phyloP scores from a whole-genome alignment of 2,329 filamentous ascomycete genomes.

The Drechslerella coelobrocha region DNA sequence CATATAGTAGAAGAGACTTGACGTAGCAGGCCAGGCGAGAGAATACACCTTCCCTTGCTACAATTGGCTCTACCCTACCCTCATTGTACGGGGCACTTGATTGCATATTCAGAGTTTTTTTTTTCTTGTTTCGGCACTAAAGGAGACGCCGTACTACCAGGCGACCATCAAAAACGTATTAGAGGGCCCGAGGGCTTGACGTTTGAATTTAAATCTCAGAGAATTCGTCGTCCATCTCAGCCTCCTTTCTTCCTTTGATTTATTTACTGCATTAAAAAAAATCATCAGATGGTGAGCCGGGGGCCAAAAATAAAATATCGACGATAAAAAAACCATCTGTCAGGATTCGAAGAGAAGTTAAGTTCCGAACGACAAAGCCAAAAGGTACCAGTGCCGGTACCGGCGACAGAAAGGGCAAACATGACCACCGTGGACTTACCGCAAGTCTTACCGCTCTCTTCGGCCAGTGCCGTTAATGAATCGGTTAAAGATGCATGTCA shows the following conservation, averaged over 20 bases:
- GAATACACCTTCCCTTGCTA: conserved; percentile 13
- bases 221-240: conserved; percentile 46
- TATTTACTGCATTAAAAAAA: conserved; percentile 41
- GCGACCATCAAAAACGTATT: conserved; percentile 11
- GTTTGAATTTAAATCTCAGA: conserved; percentile 42
- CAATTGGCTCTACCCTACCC: conserved; percentile 25
- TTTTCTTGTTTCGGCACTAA: conserved; percentile 50
- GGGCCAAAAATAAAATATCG: conserved; percentile 34
- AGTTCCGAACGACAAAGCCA: conserved; percentile 33
- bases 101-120: conserved; percentile 38
- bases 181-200: conserved; percentile 17
- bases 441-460: conserved; percentile 26
- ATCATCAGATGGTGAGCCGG: conserved; percentile 33
- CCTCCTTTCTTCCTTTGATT: conserved; percentile 44
- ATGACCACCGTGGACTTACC: conserved; percentile 32
- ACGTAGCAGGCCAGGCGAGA: conserved; percentile 36
- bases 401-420: conserved; percentile 40
- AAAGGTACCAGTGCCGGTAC: conserved; percentile 19
- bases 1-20: conserved; percentile 24
- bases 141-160: conserved; percentile 36
- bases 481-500: conserved; percentile 47
- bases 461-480: conserved; percentile 17
- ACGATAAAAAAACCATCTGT: neutral
- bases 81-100: conserved; percentile 22
- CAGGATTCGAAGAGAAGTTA: neutral